These are phyloP conservation scores for Immersiporthe knoxdaviesiana DNA, from an alignment of 2,329 filamentous ascomycete species.

Conservation along the genomic window DNA sequence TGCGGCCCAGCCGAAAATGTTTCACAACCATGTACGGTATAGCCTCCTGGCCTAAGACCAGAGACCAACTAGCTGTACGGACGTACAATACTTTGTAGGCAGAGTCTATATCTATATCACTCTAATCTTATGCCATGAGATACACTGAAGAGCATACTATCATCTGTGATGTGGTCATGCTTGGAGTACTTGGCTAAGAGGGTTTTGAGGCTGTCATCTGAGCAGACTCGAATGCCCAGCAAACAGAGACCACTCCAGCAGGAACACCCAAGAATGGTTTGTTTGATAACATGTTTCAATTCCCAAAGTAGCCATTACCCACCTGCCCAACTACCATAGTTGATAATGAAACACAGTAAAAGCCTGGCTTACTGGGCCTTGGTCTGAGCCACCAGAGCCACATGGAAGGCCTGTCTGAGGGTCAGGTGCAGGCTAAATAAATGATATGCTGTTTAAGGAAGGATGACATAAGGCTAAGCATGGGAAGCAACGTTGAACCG, in stretches of 20 bases:
- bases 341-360: neutral
- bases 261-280: neutral
- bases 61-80: neutral
- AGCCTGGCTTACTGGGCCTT: neutral
- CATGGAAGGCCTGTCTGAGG: neutral
- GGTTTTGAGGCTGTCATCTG: neutral
- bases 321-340: neutral
- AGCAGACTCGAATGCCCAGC: neutral
- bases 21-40: slow-evolving; percentile 20
- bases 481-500: neutral
- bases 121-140: neutral
- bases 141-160: neutral
- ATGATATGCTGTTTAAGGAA: neutral
- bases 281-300: neutral
- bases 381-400: neutral
- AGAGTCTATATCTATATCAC: neutral
- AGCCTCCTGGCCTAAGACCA: neutral
- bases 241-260: neutral
- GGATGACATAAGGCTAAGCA: neutral
- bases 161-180: neutral
- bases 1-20: slow-evolving; percentile 23
- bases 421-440: neutral
- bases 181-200: neutral
- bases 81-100: neutral
- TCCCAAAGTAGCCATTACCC: neutral